A percentile compares a stretch with the other conserved stretches of the same genome.
phyloP scores from a whole-genome alignment of 2,329 filamentous ascomycete species.

The Xylaria hypoxylon region DNA sequence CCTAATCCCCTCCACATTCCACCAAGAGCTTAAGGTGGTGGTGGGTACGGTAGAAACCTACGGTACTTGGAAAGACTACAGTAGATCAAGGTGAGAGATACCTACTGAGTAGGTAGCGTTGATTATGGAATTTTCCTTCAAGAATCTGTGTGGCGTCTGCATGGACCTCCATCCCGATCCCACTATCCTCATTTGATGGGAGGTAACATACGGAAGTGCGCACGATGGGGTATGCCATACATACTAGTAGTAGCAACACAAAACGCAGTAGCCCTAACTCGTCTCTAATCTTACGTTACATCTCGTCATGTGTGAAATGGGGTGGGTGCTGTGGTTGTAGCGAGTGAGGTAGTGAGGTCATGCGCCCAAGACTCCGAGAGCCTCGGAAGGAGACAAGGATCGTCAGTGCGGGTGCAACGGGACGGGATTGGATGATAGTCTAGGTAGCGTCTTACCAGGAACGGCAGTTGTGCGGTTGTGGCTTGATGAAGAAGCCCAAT shows the following conservation, averaged over 20 bases:
- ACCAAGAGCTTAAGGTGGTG: constrained; percentile 5
- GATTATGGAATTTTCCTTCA: constrained; percentile 8
- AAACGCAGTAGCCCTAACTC: constrained; percentile 1
- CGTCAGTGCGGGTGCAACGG: constrained; percentile 16
- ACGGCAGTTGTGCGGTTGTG: constrained; percentile 37
- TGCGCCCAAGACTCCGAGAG: constrained; percentile 24
- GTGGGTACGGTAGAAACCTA: constrained; percentile 24
- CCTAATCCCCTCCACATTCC: constrained; percentile 13
- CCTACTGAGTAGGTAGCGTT: no score
- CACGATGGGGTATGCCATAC: constrained; percentile 5
- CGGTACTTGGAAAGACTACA: background rate
- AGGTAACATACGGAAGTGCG: constrained; percentile 1
- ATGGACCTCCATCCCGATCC: constrained; percentile 3
- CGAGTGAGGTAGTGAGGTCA: constrained; percentile 33
- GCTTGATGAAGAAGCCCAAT: constrained; percentile 29
- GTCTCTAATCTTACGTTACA: constrained; percentile 26
- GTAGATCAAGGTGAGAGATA: constrained; percentile 8
- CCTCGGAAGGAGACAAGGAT: constrained; percentile 31
- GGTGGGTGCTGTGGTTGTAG: constrained; percentile 11
- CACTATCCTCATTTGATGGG: constrained; percentile 16
- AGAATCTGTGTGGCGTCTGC: background rate
- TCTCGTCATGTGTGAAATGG: constrained; percentile 28
- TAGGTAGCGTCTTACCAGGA: constrained; percentile 30
- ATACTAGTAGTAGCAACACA: no score
- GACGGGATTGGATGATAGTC: constrained; percentile 26